Conservation (phyloP, 148 eudicot species). For the Dysphania ambrosioides region DNA sequence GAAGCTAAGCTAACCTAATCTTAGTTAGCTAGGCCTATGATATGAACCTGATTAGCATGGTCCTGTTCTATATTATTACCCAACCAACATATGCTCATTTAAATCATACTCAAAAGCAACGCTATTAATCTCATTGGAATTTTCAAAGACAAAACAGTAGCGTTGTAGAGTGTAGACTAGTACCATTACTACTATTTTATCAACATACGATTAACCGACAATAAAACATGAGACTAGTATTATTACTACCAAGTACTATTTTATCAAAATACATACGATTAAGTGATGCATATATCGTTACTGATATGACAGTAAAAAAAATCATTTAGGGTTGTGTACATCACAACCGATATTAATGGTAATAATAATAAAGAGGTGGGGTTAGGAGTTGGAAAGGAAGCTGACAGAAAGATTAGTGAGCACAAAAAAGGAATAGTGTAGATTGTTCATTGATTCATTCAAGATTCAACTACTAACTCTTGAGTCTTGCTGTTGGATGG, state of each 20-base stretch:
- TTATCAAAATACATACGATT: conserved; percentile 3
- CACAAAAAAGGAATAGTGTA: conserved; percentile 55
- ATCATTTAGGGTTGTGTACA: background rate
- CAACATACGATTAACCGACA: too few relatives aligned
- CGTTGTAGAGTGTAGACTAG: too few relatives aligned
- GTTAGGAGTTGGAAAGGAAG: conserved; percentile 15
- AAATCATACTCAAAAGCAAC: conserved; percentile 45
- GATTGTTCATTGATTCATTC: too few relatives aligned
- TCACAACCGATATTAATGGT: too few relatives aligned
- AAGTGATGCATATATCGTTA: too few relatives aligned
- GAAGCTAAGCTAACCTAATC: conserved; percentile 7
- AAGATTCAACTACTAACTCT: too few relatives aligned
- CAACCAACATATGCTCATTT: too few relatives aligned
- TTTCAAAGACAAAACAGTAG: background rate
- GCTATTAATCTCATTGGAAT: conserved; percentile 19
- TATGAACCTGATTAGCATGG: conserved; percentile 35
- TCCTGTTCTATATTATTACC: conserved; percentile 39
- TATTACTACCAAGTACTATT: background rate
- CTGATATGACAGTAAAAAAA: background rate
- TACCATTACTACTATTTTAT: background rate
- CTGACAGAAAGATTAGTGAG: conserved; percentile 72
- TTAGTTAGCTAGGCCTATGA: background rate
- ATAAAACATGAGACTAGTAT: too few relatives aligned
- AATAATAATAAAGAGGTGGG: background rate
- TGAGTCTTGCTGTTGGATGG: too few relatives aligned